A percentile compares a stretch with the other conserved stretches of the same genome.
Conservation (phyloP, 176 grass and related monocot genomes). For the Zoysia pacifica region DNA sequence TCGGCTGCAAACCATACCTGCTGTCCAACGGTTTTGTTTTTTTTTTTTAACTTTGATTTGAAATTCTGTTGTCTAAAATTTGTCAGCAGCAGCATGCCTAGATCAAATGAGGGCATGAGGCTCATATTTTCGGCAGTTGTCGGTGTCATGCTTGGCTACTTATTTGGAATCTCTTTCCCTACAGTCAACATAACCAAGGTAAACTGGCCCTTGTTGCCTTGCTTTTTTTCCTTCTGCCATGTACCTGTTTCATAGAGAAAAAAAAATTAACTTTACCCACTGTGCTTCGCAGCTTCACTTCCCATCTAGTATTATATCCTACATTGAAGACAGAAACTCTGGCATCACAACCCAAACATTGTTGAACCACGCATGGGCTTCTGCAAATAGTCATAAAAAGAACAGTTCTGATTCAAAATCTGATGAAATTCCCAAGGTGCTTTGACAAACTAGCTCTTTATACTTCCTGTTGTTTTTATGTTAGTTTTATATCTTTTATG, state of each 20-base stretch:
- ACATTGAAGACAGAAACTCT: constrained; percentile 84
- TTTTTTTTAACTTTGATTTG: not conserved
- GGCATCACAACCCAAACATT: constrained; percentile 87
- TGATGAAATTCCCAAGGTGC: constrained; percentile 76
- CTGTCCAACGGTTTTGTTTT: not conserved
- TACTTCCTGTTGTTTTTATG: constrained; percentile 13
- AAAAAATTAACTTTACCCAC: not conserved
- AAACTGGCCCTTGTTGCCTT: constrained; percentile 10
- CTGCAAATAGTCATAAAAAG: constrained; percentile 70
- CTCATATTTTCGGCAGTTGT: constrained; percentile 76
- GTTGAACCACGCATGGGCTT: constrained; percentile 78
- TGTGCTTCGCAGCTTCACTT: constrained; percentile 58
- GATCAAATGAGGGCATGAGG: constrained; percentile 73
- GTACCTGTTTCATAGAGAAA: constrained; percentile 9
- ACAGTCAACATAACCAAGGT: constrained; percentile 83
- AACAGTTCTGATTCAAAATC: constrained; percentile 59
- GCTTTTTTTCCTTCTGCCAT: constrained; percentile 21
- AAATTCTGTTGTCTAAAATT: not conserved
- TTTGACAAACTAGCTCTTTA: constrained; percentile 23
- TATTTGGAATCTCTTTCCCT: constrained; percentile 82
- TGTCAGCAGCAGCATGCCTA: constrained; percentile 50
- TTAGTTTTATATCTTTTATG: constrained; percentile 2
- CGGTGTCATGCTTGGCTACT: constrained; percentile 75
- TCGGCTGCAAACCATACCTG: not conserved
- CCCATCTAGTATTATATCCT: constrained; percentile 84